phyloP scores from a whole-genome alignment of 2,329 filamentous ascomycete species.

The Claviceps pazoutovae region DNA sequence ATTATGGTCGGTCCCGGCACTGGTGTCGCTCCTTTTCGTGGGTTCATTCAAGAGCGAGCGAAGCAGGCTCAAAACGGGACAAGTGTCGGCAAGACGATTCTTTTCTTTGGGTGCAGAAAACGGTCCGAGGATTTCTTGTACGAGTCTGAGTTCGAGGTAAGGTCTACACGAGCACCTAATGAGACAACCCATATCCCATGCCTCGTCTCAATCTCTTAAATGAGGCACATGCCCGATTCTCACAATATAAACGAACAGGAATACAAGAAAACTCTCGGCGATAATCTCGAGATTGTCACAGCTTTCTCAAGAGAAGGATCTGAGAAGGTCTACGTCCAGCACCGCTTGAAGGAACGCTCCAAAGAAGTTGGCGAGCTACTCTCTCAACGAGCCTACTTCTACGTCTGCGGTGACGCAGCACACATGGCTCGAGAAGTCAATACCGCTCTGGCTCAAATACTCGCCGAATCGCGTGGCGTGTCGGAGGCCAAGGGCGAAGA shows the following conservation, averaged over 20 bases:
- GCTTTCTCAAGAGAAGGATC: conserved; percentile 84
- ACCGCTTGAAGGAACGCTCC: conserved; percentile 71
- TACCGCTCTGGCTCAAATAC: conserved; percentile 70
- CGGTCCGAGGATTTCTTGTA: conserved; percentile 86
- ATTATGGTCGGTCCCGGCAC: conserved; percentile 96
- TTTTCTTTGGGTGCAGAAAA: conserved; percentile 94
- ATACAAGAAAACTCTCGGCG: conserved; percentile 70
- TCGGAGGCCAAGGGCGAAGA: conserved; percentile 83
- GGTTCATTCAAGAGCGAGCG: conserved; percentile 85
- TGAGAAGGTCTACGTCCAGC: conserved; percentile 94
- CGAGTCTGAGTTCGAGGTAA: conserved; percentile 79
- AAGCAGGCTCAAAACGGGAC: conserved; percentile 68
- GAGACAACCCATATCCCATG: background rate
- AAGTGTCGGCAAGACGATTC: conserved; percentile 69
- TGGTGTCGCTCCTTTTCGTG: conserved; percentile 91
- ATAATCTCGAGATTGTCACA: conserved; percentile 79
- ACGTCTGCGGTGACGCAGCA: conserved; percentile 93
- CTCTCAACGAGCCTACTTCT: conserved; percentile 80
- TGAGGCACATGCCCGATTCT: background rate
- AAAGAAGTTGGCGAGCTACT: conserved; percentile 80
- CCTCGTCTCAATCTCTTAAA: too few relatives aligned
- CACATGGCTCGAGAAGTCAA: conserved; percentile 96
- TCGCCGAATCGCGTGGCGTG: conserved; percentile 70
- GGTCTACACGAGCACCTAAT: conserved; percentile 18
- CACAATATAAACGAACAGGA: conserved; percentile 36